These are phyloP conservation scores for Phytophthora ramorum DNA, from an alignment of 352 stramenopile species.

Conservation along the genomic window DNA sequence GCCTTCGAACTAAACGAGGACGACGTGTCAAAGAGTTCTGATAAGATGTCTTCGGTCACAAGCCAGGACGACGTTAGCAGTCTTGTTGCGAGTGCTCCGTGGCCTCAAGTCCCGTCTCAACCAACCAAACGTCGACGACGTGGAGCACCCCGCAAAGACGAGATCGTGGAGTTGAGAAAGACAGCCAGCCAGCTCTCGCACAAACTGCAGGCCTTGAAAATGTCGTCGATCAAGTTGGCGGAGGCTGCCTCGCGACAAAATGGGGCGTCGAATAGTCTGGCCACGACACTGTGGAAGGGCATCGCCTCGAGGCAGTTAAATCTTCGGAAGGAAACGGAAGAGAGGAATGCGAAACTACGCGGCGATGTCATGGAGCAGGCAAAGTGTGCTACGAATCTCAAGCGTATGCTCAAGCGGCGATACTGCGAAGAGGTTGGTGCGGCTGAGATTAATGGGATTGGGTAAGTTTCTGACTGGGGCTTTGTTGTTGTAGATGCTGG, in stretches of 20 bases:
- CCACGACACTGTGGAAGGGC: slow-evolving; percentile 17
- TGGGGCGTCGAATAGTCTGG: background rate
- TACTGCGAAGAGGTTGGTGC: slow-evolving; percentile 32
- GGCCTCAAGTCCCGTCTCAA: background rate
- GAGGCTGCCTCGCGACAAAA: background rate
- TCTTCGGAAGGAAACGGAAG: slow-evolving; percentile 10
- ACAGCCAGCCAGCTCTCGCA: background rate
- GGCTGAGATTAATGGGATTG: background rate
- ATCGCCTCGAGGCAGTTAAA: slow-evolving; percentile 11
- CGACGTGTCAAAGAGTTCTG: background rate
- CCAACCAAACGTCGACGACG: slow-evolving; percentile 9
- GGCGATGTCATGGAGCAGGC: slow-evolving; percentile 4
- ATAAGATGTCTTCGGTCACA: background rate
- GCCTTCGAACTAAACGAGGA: slow-evolving; percentile 2
- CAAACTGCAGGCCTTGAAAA: slow-evolving; percentile 7
- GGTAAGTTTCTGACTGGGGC: background rate
- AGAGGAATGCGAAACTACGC: slow-evolving; percentile 8
- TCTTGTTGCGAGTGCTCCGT: slow-evolving; percentile 4
- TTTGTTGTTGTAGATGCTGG: slow-evolving; percentile 25
- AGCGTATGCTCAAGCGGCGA: slow-evolving; percentile 28
- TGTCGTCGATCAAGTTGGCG: background rate
- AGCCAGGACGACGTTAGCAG: background rate
- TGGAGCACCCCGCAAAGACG: slow-evolving; percentile 17
- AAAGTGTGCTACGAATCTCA: slow-evolving; percentile 22
- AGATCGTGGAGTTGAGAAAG: slow-evolving; percentile 19